These are phyloP conservation scores for Capronia coronata DNA, from an alignment of 2,329 filamentous ascomycete species.

Conservation along the genomic window DNA sequence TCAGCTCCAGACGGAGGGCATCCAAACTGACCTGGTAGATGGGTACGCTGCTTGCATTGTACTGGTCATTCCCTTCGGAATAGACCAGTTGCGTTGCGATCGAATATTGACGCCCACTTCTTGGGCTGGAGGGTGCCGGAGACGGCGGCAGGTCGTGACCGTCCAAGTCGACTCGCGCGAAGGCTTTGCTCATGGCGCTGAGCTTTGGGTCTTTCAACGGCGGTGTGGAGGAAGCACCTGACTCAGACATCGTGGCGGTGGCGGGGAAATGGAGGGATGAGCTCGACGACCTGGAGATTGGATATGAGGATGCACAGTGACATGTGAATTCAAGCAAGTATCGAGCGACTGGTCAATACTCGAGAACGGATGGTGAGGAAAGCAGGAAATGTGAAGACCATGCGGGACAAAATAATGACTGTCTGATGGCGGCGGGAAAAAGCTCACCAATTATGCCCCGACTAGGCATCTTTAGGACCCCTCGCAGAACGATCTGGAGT, in stretches of 20 bases:
- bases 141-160: constrained; percentile 84
- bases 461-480: too few relatives aligned
- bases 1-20: not conserved
- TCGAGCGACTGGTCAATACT: not conserved
- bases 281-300: constrained; percentile 28
- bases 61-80: constrained; percentile 93
- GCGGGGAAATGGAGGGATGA: constrained; percentile 23
- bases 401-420: not conserved
- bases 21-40: constrained; percentile 72
- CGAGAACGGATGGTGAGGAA: not conserved
- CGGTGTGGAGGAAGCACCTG: constrained; percentile 28
- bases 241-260: constrained; percentile 27
- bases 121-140: constrained; percentile 84
- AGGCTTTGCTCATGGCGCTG: constrained; percentile 43
- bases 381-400: not conserved
- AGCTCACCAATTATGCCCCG: not conserved
- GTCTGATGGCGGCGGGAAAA: not conserved
- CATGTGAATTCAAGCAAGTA: constrained; percentile 23
- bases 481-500: not conserved
- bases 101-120: constrained; percentile 79
- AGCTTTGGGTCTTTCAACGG: constrained; percentile 28
- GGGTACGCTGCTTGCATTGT: constrained; percentile 89
- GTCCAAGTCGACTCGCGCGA: constrained; percentile 65
- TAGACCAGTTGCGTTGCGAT: constrained; percentile 95
- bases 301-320: constrained; percentile 28